Evolutionary conservation across 257 asterid genomes (phyloP), one percentile per base, ranked within the genome.

Genomic region (Nyctanthes arbortristis): DNA sequence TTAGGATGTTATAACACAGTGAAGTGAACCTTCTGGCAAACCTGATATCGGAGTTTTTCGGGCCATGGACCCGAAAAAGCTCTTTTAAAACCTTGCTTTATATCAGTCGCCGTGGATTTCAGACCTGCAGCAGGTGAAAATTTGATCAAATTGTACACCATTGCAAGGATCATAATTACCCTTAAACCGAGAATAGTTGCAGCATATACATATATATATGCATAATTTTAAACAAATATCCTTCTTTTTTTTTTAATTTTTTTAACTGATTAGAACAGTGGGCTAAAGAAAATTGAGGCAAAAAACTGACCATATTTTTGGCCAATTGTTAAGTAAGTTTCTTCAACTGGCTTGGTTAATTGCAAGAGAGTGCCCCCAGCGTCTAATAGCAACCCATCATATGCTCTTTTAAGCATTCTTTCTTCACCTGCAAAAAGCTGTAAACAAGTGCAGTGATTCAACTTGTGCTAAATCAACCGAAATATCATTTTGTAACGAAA

Each of bases 281-380:
- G 28, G 33, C 22, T 65, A 10, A 24, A 35, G 40, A 55, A 57
- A 66, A 66, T 18, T 1, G 40, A 63, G 39, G 58, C 47, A 35
- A 18, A 39, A 71, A 45, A 8, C 81, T 35, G 24, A 93, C 99
- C 99, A 63, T 86, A 88, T 88, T 88, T 91, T 61, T 71, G 71
- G 77, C 99, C 96, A 72, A 91, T 83, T 32, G 75, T 72, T 60
- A 84, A 79, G 74, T 90, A 93, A 52, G 83, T 84, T 54, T 91
- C 84, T 75, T 80, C 99, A 58, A 93, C 96, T 2, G 99, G 97
- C 61, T 84, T 84, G 2, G 92, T 72, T 67, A 93, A 80, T 68
- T 91, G 99, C 82, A 93, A 82, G 54, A 93, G 87, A 3, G 99
- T 93, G 12, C 97, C 97, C 13, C 97, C 97, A 11, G 99, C 99